These are phyloP conservation scores for Fusarium xylarioides DNA, from an alignment of 2,329 filamentous ascomycete species.

Conservation along the genomic window DNA sequence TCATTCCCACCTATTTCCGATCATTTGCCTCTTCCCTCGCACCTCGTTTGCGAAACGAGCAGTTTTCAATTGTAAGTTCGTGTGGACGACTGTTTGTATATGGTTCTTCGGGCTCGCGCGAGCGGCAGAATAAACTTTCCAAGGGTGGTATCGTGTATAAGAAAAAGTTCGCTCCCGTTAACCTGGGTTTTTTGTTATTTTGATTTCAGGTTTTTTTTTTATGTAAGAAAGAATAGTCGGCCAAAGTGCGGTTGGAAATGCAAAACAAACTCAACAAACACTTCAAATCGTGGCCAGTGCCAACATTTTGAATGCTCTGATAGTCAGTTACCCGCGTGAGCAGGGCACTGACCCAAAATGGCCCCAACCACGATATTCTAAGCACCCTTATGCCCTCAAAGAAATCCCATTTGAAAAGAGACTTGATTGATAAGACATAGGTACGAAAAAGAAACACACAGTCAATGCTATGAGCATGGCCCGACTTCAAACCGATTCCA, in stretches of 20 bases:
- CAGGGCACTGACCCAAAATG: slow-evolving; percentile 5
- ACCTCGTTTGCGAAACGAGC: neutral
- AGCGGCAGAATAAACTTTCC: slow-evolving; percentile 46
- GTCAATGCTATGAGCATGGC: neutral
- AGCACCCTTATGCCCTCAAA: neutral
- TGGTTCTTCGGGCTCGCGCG: slow-evolving; percentile 45
- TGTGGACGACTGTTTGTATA: slow-evolving; percentile 33
- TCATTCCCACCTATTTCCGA: slow-evolving; percentile 8
- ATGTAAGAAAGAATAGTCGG: neutral
- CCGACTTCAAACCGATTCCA: slow-evolving; percentile 43
- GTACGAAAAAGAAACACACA: slow-evolving; percentile 16
- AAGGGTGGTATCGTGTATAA: slow-evolving; percentile 37
- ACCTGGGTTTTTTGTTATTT: neutral
- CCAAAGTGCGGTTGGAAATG: neutral
- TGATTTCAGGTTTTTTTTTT: neutral
- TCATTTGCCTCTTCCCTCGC: slow-evolving; percentile 1
- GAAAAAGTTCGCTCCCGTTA: slow-evolving; percentile 18
- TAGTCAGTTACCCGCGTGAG: slow-evolving; percentile 9
- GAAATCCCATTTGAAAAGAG: slow-evolving; percentile 5
- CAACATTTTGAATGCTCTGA: neutral
- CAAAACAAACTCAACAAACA: neutral
- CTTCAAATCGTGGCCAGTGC: neutral
- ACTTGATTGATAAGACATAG: slow-evolving; percentile 21
- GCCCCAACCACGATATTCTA: slow-evolving; percentile 8
- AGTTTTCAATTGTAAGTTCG: slow-evolving; percentile 16